These are phyloP conservation scores for Musa beccarii DNA, from an alignment of 176 grass and related monocot genomes.

Conservation along the genomic window DNA sequence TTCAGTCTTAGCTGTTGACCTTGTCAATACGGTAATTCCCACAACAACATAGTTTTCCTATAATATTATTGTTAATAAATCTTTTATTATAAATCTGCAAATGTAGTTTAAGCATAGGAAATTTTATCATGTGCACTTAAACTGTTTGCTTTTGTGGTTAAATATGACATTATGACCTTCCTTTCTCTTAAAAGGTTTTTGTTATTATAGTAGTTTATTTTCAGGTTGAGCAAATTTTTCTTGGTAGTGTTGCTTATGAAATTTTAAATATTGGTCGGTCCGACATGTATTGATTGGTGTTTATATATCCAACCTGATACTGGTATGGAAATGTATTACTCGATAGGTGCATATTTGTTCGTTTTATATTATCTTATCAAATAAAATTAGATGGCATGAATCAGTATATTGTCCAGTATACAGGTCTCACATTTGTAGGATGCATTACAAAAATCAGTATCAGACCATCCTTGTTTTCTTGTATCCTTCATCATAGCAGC, in stretches of 20 bases:
- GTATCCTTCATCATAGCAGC: too few species aligned
- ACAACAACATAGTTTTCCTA: neutral
- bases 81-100: neutral
- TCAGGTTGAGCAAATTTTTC: neutral
- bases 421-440: too few species aligned
- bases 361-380: too few species aligned
- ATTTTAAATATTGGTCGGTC: too few species aligned
- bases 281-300: too few species aligned
- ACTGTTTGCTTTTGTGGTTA: neutral
- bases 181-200: neutral
- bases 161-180: neutral
- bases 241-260: neutral
- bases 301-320: too few species aligned
- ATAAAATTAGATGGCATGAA: too few species aligned
- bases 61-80: neutral
- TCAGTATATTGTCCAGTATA: too few species aligned
- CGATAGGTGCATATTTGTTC: too few species aligned
- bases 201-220: neutral
- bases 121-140: neutral
- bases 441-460: too few species aligned
- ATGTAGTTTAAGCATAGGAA: neutral
- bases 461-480: too few species aligned
- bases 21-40: constrained; percentile 78
- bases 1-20: constrained; percentile 73
- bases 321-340: too few species aligned